Conservation (phyloP, 768 basidiomycete species). For the Tylopilus plumbeoviolaceoides region DNA sequence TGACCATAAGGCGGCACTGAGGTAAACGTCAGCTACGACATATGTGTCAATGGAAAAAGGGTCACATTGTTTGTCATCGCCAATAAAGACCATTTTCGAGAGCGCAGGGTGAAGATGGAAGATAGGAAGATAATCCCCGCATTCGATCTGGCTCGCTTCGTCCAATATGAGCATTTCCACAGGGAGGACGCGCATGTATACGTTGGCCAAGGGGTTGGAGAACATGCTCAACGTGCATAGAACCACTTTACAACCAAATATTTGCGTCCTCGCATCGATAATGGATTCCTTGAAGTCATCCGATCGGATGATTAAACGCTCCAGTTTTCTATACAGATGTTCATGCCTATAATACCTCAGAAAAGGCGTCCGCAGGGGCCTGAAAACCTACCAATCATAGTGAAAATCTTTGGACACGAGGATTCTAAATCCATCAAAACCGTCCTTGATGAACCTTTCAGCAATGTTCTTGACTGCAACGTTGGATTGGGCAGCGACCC, state of each 20-base stretch:
- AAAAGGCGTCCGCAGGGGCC: background rate
- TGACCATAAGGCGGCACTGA: constrained; percentile 77
- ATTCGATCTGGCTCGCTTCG: constrained; percentile 46
- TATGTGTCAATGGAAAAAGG: background rate
- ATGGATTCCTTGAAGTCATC: constrained; percentile 23
- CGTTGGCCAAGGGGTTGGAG: constrained; percentile 22
- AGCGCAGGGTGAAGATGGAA: constrained; percentile 28
- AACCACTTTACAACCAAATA: constrained; percentile 34
- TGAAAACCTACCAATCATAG: constrained; percentile 37
- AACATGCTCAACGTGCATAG: constrained; percentile 50
- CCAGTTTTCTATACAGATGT: constrained; percentile 39
- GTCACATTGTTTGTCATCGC: constrained; percentile 37
- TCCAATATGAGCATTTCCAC: constrained; percentile 40
- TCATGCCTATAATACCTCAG: constrained; percentile 40
- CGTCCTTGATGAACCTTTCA: constrained; percentile 36
- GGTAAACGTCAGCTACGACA: background rate
- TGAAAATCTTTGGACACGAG: constrained; percentile 47
- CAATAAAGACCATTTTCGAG: constrained; percentile 36
- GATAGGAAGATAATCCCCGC: constrained; percentile 37
- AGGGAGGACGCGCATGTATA: constrained; percentile 28
- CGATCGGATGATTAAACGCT: constrained; percentile 34
- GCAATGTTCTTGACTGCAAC: constrained; percentile 54
- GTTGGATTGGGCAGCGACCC: constrained; percentile 47
- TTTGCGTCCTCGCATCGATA: constrained; percentile 16
- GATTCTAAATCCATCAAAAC: constrained; percentile 34